phyloP scores from a whole-genome alignment of 495 filamentous ascomycete species.

The Sporormia fimetaria region DNA sequence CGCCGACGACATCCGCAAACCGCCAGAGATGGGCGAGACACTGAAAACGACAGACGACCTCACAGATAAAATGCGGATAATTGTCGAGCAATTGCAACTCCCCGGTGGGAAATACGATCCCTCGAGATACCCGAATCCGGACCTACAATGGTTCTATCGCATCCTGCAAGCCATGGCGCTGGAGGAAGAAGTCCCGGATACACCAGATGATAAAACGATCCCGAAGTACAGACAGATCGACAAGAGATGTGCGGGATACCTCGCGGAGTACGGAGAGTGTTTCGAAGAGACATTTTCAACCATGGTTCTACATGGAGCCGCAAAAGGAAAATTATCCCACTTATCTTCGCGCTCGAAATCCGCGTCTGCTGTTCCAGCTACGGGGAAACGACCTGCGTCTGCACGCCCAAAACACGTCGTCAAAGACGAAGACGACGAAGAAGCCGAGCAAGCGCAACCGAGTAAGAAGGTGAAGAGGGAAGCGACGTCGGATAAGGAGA shows the following conservation, averaged over 20 bases:
- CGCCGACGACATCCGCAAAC: constrained; percentile 76
- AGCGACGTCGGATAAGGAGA: constrained; percentile 31
- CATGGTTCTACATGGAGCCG: constrained; percentile 1
- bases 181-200: constrained; percentile 79
- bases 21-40: constrained; percentile 47
- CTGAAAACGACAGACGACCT: constrained; percentile 54
- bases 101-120: constrained; percentile 78
- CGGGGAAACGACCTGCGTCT: constrained; percentile 5
- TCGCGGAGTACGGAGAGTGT: background rate
- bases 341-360: constrained; percentile 7
- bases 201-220: constrained; percentile 68
- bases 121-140: constrained; percentile 80
- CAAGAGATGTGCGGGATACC: constrained; percentile 42
- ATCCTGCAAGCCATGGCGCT: constrained; percentile 87
- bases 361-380: constrained; percentile 5
- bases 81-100: constrained; percentile 80
- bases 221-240: constrained; percentile 77
- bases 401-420: constrained; percentile 1
- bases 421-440: constrained; percentile 19
- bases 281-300: constrained; percentile 8
- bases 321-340: too few relatives aligned
- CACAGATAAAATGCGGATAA: constrained; percentile 65
- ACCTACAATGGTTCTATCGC: constrained; percentile 95
- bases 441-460: constrained; percentile 15
- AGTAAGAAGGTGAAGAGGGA: constrained; percentile 41